Evolutionary conservation across 2,329 filamentous ascomycete species (phyloP).

Genomic region (Ceratocystis destructans): DNA sequence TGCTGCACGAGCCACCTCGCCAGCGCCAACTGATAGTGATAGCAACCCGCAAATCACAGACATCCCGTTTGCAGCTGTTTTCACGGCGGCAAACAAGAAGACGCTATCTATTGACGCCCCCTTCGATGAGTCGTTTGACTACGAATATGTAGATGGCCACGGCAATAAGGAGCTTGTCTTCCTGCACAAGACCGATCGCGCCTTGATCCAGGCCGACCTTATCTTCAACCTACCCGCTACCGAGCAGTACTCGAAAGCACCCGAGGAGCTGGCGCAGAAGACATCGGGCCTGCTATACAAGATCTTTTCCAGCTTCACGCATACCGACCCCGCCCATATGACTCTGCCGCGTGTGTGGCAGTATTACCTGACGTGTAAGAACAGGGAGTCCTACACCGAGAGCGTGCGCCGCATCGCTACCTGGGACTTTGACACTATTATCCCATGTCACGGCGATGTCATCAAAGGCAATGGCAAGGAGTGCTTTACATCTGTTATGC

Average conservation of each 20-base stretch:
- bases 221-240: slow-evolving; percentile 79
- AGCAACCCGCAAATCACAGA: slow-evolving; percentile 30
- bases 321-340: slow-evolving; percentile 34
- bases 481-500: slow-evolving; percentile 63
- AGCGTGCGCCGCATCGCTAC: slow-evolving; percentile 53
- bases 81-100: slow-evolving; percentile 42
- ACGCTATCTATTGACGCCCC: slow-evolving; percentile 50
- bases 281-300: slow-evolving; percentile 27
- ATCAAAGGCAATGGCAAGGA: slow-evolving; percentile 62
- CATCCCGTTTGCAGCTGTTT: slow-evolving; percentile 53
- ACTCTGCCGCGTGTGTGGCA: slow-evolving; percentile 62
- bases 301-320: slow-evolving; percentile 42
- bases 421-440: slow-evolving; percentile 76
- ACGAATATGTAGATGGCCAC: slow-evolving; percentile 69
- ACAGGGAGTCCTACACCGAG: slow-evolving; percentile 55
- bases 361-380: slow-evolving; percentile 44
- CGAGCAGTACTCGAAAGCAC: slow-evolving; percentile 63
- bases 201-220: slow-evolving; percentile 78
- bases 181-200: slow-evolving; percentile 61
- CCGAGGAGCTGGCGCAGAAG: background rate
- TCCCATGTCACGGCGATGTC: slow-evolving; percentile 89
- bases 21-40: slow-evolving; percentile 23
- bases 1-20: slow-evolving; percentile 31
- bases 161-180: slow-evolving; percentile 81
- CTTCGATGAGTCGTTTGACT: slow-evolving; percentile 77